A percentile compares a stretch with the other conserved stretches of the same genome.
Conservation (phyloP, 768 basidiomycete genomes). For the Daedaleopsis sinensis region DNA sequence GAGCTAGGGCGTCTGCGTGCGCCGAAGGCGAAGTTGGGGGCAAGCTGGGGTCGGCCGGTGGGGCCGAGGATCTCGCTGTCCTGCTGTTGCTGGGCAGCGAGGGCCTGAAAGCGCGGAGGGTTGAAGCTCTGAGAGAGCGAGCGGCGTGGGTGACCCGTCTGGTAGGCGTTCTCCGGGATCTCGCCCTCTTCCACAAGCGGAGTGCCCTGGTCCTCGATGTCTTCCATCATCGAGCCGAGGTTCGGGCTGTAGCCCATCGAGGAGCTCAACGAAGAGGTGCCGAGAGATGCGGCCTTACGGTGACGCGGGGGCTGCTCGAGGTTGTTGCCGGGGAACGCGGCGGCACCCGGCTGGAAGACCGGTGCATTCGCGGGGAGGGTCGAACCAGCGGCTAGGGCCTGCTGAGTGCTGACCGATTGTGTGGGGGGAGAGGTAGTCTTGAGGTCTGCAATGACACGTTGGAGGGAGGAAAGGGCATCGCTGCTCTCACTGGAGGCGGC, state of each 20-base stretch:
- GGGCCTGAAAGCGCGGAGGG: conserved; percentile 86
- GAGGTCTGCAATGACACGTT: conserved; percentile 92
- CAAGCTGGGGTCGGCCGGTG: conserved; percentile 84
- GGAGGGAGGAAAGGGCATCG: conserved; percentile 84
- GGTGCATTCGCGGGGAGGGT: conserved; percentile 69
- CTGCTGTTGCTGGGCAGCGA: conserved; percentile 70
- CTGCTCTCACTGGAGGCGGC: conserved; percentile 63
- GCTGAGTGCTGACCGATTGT: conserved; percentile 42
- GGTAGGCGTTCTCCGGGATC: conserved; percentile 60
- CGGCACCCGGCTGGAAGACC: conserved; percentile 72
- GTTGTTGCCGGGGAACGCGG: conserved; percentile 49
- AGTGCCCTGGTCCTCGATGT: conserved; percentile 61
- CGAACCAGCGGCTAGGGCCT: conserved; percentile 44
- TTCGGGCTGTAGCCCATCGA: conserved; percentile 78
- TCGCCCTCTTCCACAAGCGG: conserved; percentile 76
- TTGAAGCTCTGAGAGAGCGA: conserved; percentile 84
- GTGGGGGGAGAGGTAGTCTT: conserved; percentile 79
- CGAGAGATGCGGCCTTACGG: conserved; percentile 81
- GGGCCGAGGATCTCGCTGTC: conserved; percentile 63
- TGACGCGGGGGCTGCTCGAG: conserved; percentile 61
- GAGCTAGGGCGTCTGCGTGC: conserved; percentile 51
- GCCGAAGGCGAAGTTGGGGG: conserved; percentile 92
- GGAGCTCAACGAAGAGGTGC: conserved; percentile 58
- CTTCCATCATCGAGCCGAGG: conserved; percentile 84
- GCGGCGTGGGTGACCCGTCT: conserved; percentile 65